Evolutionary conservation across 106 monocot species (phyloP), one percentile per base, ranked within the genome.

Genomic region (Allium cepa): DNA sequence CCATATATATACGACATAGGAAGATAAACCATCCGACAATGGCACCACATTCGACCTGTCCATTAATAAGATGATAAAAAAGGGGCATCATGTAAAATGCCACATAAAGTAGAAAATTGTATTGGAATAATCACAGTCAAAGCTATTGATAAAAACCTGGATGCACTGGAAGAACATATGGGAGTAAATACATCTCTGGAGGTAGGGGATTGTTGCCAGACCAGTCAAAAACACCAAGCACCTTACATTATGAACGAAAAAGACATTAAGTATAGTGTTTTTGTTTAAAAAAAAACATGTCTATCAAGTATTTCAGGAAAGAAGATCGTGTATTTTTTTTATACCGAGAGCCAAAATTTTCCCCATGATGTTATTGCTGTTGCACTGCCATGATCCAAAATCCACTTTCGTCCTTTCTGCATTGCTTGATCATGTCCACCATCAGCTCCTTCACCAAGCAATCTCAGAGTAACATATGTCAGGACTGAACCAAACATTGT

Each of bases 171-270:
- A 96, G 73, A 73, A 80, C 46, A 47, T 91, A 86, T 17, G 96
- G 96, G 11, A 88, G 80, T 63, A 92, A 63, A 87, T 86, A 97
- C 56, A 89, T 84, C 73, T 97, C 96, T 46, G 96, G 96, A 3
- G 89, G 84, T 17, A 97, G 49, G 17, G 96, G 92, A 69, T 97
- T 97, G 70, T 89, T 89, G 6, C 96, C 92, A 50, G 92, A 82
- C 96, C 96, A 97, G 49, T 97, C 88, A 84, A 79, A 97, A 16
- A 89, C 79, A 69, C 96, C 96, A 69, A 97, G 89, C 60, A 97
- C 85, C 95, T 96, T 62, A 12, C 71, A 70, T 53, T 46, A 70
- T 66, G 36, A 36, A 36, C 36, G 5, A 36, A 36, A 36, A 36
- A 36, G 36, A 36, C 36, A 36, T 36, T 36, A 36, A 36, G 1